Percentiles rank a stretch among this genome's conserved stretches.
Conservation (phyloP, 2,329 filamentous ascomycete genomes). For the Apiospora rasikravindrae region DNA sequence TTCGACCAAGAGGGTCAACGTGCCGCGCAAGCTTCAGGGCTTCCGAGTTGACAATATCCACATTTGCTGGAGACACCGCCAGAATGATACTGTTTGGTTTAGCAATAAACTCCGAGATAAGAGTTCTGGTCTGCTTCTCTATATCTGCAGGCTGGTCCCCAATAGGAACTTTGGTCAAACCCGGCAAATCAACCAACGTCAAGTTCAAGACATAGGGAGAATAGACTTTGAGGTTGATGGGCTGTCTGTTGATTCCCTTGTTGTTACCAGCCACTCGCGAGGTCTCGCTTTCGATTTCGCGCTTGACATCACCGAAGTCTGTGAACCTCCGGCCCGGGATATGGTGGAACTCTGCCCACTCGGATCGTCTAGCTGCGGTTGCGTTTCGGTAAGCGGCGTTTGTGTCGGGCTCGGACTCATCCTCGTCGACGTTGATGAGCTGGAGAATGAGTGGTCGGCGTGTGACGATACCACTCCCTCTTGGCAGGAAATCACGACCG, state of each 20-base stretch:
- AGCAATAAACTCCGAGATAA: constrained; percentile 97
- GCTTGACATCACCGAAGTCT: constrained; percentile 91
- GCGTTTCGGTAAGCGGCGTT: constrained; percentile 78
- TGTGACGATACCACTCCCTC: constrained; percentile 96
- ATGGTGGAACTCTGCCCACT: constrained; percentile 97
- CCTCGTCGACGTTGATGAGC: constrained; percentile 92
- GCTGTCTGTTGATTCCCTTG: constrained; percentile 96
- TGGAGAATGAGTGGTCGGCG: constrained; percentile 93
- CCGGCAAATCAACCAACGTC: constrained; percentile 93
- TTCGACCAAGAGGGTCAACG: constrained; percentile 91
- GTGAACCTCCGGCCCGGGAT: constrained; percentile 87
- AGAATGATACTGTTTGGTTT: constrained; percentile 99
- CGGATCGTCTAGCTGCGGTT: constrained; percentile 67
- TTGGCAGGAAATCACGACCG: constrained; percentile 93
- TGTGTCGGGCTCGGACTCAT: constrained; percentile 68
- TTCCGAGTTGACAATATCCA: constrained; percentile 98
- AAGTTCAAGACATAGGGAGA: constrained; percentile 95
- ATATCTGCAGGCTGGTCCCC: constrained; percentile 97
- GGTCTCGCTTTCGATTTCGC: constrained; percentile 97
- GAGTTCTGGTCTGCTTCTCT: constrained; percentile 95
- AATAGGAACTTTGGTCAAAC: constrained; percentile 96
- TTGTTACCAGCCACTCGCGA: constrained; percentile 90
- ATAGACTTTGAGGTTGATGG: constrained; percentile 98
- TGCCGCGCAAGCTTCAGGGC: constrained; percentile 94
- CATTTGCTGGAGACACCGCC: constrained; percentile 95